Conservation (phyloP, 208 protist genomes). For the Wallacemonas collosoma region DNA sequence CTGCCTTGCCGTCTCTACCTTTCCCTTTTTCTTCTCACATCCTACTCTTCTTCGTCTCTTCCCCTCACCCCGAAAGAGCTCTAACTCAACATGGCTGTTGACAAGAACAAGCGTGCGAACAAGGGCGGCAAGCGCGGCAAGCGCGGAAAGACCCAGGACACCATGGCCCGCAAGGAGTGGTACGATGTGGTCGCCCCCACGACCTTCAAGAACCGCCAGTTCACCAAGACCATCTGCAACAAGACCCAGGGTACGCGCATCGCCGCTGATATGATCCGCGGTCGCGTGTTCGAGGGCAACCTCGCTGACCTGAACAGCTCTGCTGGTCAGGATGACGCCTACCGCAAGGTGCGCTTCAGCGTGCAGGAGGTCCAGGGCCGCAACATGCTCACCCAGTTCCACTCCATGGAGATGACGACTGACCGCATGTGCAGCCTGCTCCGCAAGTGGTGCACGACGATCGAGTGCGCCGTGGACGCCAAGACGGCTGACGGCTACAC, state of each 20-base stretch:
- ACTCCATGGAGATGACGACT: slow-evolving; percentile 98
- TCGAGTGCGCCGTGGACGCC: slow-evolving; percentile 95
- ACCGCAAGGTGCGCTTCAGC: slow-evolving; percentile 97
- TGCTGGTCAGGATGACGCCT: slow-evolving; percentile 71
- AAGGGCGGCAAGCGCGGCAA: slow-evolving; percentile 97
- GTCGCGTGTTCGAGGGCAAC: slow-evolving; percentile 97
- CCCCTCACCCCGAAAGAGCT: too few relatives aligned
- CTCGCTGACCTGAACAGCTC: slow-evolving; percentile 97
- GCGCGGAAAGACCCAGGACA: slow-evolving; percentile 93
- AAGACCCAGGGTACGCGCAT: slow-evolving; percentile 96
- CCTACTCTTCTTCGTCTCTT: too few relatives aligned
- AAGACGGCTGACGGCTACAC: slow-evolving; percentile 98
- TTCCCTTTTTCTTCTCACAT: too few relatives aligned
- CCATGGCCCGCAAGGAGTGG: slow-evolving; percentile 98
- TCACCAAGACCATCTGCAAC: slow-evolving; percentile 98
- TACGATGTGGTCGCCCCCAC: slow-evolving; percentile 98
- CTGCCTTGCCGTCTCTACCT: too few relatives aligned
- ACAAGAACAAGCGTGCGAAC: slow-evolving; percentile 96
- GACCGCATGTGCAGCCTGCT: slow-evolving; percentile 98
- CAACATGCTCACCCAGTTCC: slow-evolving; percentile 98
- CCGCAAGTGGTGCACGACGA: slow-evolving; percentile 99
- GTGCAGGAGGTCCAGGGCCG: slow-evolving; percentile 97
- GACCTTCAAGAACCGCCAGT: slow-evolving; percentile 94
- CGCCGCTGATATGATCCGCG: slow-evolving; percentile 95
- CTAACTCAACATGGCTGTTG: slow-evolving; percentile 79